Percentiles rank a stretch among this genome's conserved stretches.
Conservation (phyloP, 1,139 yeast species). For the Kodamaea derodonti region DNA sequence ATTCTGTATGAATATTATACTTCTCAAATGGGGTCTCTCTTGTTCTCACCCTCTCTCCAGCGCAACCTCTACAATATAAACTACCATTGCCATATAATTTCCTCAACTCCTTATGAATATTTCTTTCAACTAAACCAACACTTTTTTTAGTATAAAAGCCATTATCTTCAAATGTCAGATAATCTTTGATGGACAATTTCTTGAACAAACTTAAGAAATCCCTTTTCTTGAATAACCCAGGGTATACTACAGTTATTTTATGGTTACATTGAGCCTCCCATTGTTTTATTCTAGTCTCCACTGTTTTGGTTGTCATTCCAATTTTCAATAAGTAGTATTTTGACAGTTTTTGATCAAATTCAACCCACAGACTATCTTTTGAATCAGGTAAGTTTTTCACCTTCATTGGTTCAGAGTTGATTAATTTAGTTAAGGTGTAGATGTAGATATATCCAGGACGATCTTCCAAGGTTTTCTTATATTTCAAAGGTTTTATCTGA, state of each 20-base stretch:
- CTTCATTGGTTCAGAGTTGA: conserved; percentile 22
- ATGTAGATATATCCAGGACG: conserved; percentile 47
- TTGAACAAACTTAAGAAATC: conserved; percentile 6
- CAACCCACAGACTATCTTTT: conserved; percentile 24
- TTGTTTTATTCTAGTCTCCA: conserved; percentile 41
- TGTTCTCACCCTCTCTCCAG: conserved; percentile 1
- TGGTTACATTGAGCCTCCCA: conserved; percentile 57
- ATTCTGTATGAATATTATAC: conserved; percentile 49
- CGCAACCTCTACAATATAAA: conserved; percentile 40
- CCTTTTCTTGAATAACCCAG: conserved; percentile 13
- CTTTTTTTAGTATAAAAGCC: conserved; percentile 32
- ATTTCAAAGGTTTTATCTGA: neutral
- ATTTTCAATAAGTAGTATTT: conserved; percentile 46
- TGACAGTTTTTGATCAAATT: conserved; percentile 37
- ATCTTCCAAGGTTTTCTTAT: neutral
- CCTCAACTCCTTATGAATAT: conserved; percentile 37
- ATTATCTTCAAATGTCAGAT: conserved; percentile 8
- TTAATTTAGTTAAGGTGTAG: conserved; percentile 45
- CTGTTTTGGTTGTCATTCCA: conserved; percentile 52
- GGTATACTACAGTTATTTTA: conserved; percentile 33
- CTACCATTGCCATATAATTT: conserved; percentile 41
- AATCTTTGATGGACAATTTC: conserved; percentile 7
- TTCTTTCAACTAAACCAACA: conserved; percentile 35
- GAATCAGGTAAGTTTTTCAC: conserved; percentile 32
- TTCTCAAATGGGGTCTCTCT: conserved; percentile 6